A percentile compares a stretch with the other conserved stretches of the same genome.
These are phyloP conservation scores for Flueggea neowawraea DNA, from an alignment of 441 rosid genomes.

Conservation along the genomic window DNA sequence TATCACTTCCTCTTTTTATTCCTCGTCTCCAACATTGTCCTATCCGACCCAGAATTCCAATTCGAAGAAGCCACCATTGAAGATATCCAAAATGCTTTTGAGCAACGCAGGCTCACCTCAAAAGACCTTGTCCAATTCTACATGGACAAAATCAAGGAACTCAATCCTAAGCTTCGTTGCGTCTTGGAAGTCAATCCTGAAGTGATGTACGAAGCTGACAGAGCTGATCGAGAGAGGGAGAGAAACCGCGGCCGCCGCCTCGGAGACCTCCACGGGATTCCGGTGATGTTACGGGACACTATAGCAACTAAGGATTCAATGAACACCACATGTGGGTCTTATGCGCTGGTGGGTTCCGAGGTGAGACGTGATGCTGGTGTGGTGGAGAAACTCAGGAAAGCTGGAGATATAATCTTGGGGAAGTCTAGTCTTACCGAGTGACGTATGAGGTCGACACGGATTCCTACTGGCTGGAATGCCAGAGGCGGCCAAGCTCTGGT, in stretches of 20 bases:
- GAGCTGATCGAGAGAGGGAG: slow-evolving; percentile 53
- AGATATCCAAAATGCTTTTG: slow-evolving; percentile 44
- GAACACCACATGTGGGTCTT: slow-evolving; percentile 72
- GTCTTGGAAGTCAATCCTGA: slow-evolving; percentile 77
- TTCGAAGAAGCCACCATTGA: slow-evolving; percentile 48
- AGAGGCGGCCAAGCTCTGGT: slow-evolving; percentile 72
- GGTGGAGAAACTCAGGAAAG: slow-evolving; percentile 46
- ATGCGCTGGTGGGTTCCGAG: slow-evolving; percentile 51
- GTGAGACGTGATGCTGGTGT: slow-evolving; percentile 67
- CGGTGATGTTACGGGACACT: slow-evolving; percentile 60
- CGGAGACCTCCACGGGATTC: slow-evolving; percentile 56
- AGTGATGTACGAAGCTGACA: slow-evolving; percentile 46
- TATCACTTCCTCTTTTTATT: no score
- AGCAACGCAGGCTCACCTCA: slow-evolving; percentile 48
- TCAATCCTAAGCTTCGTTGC: slow-evolving; percentile 46
- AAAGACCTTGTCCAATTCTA: slow-evolving; percentile 55
- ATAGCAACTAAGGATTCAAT: slow-evolving; percentile 67
- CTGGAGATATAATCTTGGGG: slow-evolving; percentile 74
- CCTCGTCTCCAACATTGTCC: no score
- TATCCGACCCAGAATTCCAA: slow-evolving; percentile 10
- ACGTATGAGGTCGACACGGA: slow-evolving; percentile 23
- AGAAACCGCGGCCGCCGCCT: not conserved
- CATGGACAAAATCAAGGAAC: slow-evolving; percentile 38
- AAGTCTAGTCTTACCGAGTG: slow-evolving; percentile 72
- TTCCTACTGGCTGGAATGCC: slow-evolving; percentile 43